Conservation (phyloP, 805 yeast genomes). For the Blastobotrys chiropterorum region DNA sequence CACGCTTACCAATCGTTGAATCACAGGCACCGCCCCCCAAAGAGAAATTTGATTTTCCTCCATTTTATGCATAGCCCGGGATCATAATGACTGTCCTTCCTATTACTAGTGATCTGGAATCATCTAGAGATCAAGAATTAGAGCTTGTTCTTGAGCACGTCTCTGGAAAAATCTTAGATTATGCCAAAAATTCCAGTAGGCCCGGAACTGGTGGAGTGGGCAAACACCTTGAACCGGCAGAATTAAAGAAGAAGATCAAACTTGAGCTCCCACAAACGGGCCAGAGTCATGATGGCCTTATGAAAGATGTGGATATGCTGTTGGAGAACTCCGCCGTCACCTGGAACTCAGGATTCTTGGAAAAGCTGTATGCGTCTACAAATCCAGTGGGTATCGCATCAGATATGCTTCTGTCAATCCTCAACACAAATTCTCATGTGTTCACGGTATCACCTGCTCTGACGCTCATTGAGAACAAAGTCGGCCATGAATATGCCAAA, state of each 20-base stretch:
- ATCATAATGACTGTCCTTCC: constrained; percentile 15
- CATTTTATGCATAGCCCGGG: too few relatives aligned
- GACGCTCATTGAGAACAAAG: constrained; percentile 65
- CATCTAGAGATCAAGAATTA: constrained; percentile 49
- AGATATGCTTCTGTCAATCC: constrained; percentile 58
- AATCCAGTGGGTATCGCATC: constrained; percentile 77
- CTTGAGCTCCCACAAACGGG: constrained; percentile 36
- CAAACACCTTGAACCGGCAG: constrained; percentile 37
- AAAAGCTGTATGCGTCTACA: constrained; percentile 77
- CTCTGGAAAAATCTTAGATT: constrained; percentile 45
- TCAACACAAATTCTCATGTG: constrained; percentile 82
- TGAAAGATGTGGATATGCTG: constrained; percentile 47
- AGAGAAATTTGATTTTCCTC: too few relatives aligned
- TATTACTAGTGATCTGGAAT: constrained; percentile 34
- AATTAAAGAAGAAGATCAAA: constrained; percentile 35
- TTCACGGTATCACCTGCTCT: constrained; percentile 77
- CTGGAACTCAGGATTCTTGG: constrained; percentile 83
- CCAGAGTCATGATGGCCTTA: constrained; percentile 39
- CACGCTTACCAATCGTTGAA: too few relatives aligned
- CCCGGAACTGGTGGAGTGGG: constrained; percentile 43
- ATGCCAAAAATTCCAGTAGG: constrained; percentile 45
- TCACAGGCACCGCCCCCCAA: too few relatives aligned
- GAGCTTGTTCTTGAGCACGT: constrained; percentile 48
- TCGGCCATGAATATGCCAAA: constrained; percentile 60
- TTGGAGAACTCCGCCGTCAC: constrained; percentile 68